Percentiles rank a stretch among this genome's conserved stretches.
Conservation (phyloP, 768 basidiomycete species). For the Mycena amicta region DNA sequence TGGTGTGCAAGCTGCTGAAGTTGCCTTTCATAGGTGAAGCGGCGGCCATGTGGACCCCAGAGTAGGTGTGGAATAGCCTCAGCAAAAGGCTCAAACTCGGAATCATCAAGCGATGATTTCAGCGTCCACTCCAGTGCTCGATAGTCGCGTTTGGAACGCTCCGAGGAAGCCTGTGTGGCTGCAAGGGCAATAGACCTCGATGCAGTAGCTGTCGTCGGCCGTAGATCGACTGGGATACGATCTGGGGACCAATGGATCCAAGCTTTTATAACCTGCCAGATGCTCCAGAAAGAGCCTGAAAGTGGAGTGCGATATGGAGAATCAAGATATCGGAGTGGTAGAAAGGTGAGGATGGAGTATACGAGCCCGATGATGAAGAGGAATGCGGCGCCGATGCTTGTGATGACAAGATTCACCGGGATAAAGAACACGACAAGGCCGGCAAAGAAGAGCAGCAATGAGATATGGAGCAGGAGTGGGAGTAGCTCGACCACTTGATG, state of each 20-base stretch:
- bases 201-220: background rate
- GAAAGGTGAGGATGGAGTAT: conserved; percentile 13
- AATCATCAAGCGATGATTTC: conserved; percentile 5
- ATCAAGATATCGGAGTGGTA: conserved; percentile 12
- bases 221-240: background rate
- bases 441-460: conserved; percentile 18
- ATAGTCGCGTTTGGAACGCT: background rate
- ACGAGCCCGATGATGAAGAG: background rate
- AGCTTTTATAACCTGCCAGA: background rate
- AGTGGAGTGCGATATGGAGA: conserved; percentile 20
- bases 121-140: conserved; percentile 8
- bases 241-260: too few species aligned
- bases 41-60: conserved; percentile 1
- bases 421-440: conserved; percentile 18
- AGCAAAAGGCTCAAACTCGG: conserved; percentile 13
- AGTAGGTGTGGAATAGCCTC: conserved; percentile 11
- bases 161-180: background rate
- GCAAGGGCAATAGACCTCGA: background rate
- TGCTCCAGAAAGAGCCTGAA: background rate
- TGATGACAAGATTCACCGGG: conserved; percentile 5
- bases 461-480: conserved; percentile 21
- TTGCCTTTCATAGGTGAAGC: background rate
- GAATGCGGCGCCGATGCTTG: background rate
- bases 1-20: background rate
- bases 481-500: conserved; percentile 8